Conservation (phyloP, 176 grass and related monocot genomes). For the Cenchrus fungigraminus region DNA sequence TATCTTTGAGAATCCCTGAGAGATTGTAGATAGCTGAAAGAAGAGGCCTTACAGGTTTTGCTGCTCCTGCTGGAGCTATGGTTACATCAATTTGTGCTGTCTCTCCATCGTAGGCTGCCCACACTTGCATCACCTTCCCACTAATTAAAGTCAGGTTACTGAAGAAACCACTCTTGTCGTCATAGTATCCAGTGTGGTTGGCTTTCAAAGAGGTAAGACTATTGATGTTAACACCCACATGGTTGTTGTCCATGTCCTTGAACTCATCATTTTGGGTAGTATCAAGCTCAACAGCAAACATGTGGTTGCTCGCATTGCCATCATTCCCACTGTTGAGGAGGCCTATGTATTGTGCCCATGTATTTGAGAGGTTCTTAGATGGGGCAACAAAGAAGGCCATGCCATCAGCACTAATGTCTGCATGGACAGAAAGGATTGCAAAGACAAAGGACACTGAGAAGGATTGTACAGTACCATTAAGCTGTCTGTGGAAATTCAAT, state of each 20-base stretch:
- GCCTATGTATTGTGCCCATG: slow-evolving; percentile 46
- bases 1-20: slow-evolving; percentile 20
- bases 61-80: slow-evolving; percentile 18
- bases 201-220: slow-evolving; percentile 29
- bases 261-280: slow-evolving; percentile 48
- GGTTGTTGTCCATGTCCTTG: slow-evolving; percentile 47
- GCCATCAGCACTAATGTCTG: slow-evolving; percentile 40
- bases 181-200: slow-evolving; percentile 29
- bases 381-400: slow-evolving; percentile 55
- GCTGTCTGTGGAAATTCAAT: background rate
- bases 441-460: slow-evolving; percentile 50
- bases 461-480: slow-evolving; percentile 23
- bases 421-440: slow-evolving; percentile 40
- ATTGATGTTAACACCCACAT: slow-evolving; percentile 42
- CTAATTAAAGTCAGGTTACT: slow-evolving; percentile 39
- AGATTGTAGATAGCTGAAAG: slow-evolving; percentile 23
- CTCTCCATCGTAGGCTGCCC: slow-evolving; percentile 33
- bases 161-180: background rate
- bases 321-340: slow-evolving; percentile 43
- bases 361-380: slow-evolving; percentile 45
- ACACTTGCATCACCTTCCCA: slow-evolving; percentile 45
- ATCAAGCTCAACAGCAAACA: slow-evolving; percentile 46
- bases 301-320: slow-evolving; percentile 44
- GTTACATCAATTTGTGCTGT: slow-evolving; percentile 19
- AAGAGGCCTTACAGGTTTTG: slow-evolving; percentile 27